Percentiles rank a stretch among this genome's conserved stretches.
phyloP scores from a whole-genome alignment of 139 green algal species.

The Yamagishiella unicocca region DNA sequence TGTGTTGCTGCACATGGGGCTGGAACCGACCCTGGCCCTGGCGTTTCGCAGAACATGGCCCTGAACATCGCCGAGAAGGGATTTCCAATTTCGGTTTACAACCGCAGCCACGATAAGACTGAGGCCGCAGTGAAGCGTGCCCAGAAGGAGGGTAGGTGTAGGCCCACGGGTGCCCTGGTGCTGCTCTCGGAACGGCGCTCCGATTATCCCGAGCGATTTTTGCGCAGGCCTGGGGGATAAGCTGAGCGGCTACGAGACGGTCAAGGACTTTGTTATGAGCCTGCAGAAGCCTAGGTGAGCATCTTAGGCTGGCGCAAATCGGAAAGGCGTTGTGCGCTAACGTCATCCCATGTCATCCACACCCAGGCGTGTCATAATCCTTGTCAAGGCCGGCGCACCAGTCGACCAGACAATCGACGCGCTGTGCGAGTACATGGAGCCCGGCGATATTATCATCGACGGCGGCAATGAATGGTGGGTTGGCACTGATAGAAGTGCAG shows the following conservation, averaged over 20 bases:
- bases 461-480: constrained; percentile 95
- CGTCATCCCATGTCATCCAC: background rate
- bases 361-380: constrained; percentile 93
- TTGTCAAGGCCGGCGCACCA: constrained; percentile 96
- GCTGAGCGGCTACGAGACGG: constrained; percentile 91
- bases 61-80: constrained; percentile 99
- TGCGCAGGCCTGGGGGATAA: constrained; percentile 82
- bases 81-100: constrained; percentile 98
- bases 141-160: constrained; percentile 86
- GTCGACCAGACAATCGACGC: constrained; percentile 95
- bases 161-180: background rate
- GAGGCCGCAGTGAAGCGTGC: constrained; percentile 92
- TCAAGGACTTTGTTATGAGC: constrained; percentile 95
- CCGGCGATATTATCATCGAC: constrained; percentile 98
- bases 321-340: background rate
- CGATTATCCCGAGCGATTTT: background rate
- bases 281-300: constrained; percentile 91
- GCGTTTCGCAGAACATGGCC: constrained; percentile 92
- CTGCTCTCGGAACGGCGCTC: too few species aligned
- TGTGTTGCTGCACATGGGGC: background rate
- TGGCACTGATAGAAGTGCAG: background rate
- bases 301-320: background rate
- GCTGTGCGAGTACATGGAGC: constrained; percentile 92
- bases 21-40: background rate
- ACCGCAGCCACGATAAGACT: constrained; percentile 95